phyloP scores from a whole-genome alignment of 805 yeast genomes.

The Cyberlindnera maclurae region DNA sequence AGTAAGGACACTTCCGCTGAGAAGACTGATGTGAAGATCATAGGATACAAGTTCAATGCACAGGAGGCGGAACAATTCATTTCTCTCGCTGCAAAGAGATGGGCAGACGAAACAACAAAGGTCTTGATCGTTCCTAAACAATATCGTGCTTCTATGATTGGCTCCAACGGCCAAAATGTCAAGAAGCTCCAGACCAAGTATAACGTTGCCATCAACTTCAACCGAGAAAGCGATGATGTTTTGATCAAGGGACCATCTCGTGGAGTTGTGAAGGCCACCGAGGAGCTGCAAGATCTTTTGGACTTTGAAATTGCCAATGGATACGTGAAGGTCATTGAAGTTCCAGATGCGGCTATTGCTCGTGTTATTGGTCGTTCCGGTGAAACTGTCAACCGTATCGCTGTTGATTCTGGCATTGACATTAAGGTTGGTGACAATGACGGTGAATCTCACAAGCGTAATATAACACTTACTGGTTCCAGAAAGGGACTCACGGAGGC shows the following conservation, averaged over 20 bases:
- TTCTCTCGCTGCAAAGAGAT: constrained; percentile 51
- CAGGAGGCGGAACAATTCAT: constrained; percentile 63
- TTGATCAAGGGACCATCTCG: constrained; percentile 83
- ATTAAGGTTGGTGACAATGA: constrained; percentile 38
- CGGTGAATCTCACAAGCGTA: constrained; percentile 41
- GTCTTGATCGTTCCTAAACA: constrained; percentile 66
- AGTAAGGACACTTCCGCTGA: constrained; percentile 42
- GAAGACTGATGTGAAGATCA: constrained; percentile 46
- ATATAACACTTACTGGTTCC: constrained; percentile 71
- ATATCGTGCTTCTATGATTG: constrained; percentile 77
- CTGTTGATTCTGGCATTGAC: constrained; percentile 48
- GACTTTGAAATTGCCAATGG: constrained; percentile 87
- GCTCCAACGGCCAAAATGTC: constrained; percentile 73
- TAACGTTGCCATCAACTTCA: constrained; percentile 74
- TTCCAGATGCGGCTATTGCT: constrained; percentile 72
- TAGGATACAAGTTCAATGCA: constrained; percentile 75
- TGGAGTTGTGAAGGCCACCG: constrained; percentile 77
- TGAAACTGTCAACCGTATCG: constrained; percentile 72
- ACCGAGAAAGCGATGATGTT: constrained; percentile 52
- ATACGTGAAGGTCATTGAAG: constrained; percentile 49
- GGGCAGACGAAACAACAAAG: constrained; percentile 74
- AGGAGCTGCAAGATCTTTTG: constrained; percentile 74
- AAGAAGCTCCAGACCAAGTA: constrained; percentile 84
- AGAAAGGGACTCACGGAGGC: constrained; percentile 71
- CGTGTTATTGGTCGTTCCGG: constrained; percentile 88